Base-by-base conservation (phyloP, 306 rosid species). In the Pueraria montana region DNA sequence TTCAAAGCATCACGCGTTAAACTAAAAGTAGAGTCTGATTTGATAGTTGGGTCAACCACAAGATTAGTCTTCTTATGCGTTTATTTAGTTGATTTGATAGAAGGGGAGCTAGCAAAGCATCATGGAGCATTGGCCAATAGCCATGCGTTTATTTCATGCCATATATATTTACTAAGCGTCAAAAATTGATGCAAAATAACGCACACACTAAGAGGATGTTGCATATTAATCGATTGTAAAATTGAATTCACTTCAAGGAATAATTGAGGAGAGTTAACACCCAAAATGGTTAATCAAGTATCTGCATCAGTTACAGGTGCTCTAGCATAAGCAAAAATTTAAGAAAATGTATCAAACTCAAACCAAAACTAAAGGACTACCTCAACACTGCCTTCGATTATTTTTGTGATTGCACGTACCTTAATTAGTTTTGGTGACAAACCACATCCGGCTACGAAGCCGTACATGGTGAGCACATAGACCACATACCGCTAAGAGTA, bases 11-110 rank as follows among this genome's bases (percentile, higher is more conserved):
- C 26, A 65, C 72, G 48, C 72, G 48, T 70, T 43, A 55, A 79
- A 38, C 14, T 17, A 16, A 34, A 18, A 45, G 9, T 55, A 4
- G 0, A 12, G 48, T 27, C 2, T 48, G 64, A 64, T 46, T 46
- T 46, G 82, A 79, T 20, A 4, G 12, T 79, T 4, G 10, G 59
- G 79, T 74, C 79, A 74, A 34, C 79, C 66, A 30, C 46, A 48
- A 48, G 24, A n/a, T n/a, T n/a, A 30, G 45, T 63, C 43, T 72
- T 71, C 26, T 10, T 72, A 26, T n/a, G n/a, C n/a, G n/a, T n/a
- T n/a, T n/a, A n/a, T n/a, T n/a, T n/a, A n/a, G n/a, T n/a, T n/a
- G n/a, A 8, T 4, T 49, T 48, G 4, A 72, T 26, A 26, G 45
- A 48, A n/a, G 24, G 4, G 16, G 4, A 26, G 26, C 45, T 9